Base-by-base conservation (phyloP, 2,329 filamentous ascomycete genomes). In the Raffaelea ambrosiae region DNA sequence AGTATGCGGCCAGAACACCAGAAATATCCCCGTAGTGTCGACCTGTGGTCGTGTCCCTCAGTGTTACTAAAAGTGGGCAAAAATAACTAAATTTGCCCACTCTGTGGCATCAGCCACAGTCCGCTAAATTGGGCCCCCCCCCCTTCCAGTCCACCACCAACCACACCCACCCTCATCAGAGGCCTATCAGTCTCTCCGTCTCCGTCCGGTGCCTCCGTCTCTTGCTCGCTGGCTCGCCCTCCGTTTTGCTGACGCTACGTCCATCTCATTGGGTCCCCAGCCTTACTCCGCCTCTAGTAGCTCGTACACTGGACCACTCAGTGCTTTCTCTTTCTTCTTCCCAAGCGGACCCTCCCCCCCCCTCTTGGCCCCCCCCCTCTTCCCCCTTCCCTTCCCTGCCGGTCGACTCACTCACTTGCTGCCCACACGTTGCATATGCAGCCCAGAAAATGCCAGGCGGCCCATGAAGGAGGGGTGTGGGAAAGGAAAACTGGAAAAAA, bases 41-140 rank as follows among this genome's bases (percentile, higher is more conserved):
- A 7, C 26, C 26, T 29, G 26, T 7, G 7, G 26, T 29, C 7
- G 26, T 29, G 20, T 29, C n/a, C n/a, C n/a, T n/a, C 10, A 20
- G 40, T 29, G 21, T 9, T n/a, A n/a, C 16, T 18, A 43, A 43
- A 31, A 33, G 13, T 8, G 41, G 41, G 35, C 16, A 3, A 43
- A 43, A n/a, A 31, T 43, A 31, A 22, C 41, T 43, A 43, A 43
- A 43, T 43, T 43, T 43, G 41, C 41, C 41, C 41, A 31, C 41
- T 26, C 31, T 33, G 22, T 29, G 13, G 40, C 41, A 43, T 33
- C 41, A 43, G 41, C 41, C 41, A 41, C 39, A 7, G 20, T 20
- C 20, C 18, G 20, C 39, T 41, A 41, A 20, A 23, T 4, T 8
- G 19, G 26, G 26, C n/a, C n/a, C n/a, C n/a, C n/a, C n/a, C 31